phyloP scores from a whole-genome alignment of 164 flowering plant species.

The Stephania japonica region DNA sequence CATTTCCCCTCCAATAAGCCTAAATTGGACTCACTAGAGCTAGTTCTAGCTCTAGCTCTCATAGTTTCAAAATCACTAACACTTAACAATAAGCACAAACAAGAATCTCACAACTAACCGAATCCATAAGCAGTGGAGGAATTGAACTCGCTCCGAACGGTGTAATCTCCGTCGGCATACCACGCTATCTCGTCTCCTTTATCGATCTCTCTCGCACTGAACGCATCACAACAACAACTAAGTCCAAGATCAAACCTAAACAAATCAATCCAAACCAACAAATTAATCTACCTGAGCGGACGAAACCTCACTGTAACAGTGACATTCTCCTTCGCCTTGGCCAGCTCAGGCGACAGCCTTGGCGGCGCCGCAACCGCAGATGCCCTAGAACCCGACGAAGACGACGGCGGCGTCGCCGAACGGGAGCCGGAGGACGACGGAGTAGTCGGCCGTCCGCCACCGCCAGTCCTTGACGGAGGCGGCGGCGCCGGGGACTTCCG shows the following conservation, averaged over 20 bases:
- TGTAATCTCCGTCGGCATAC: slow-evolving; percentile 74
- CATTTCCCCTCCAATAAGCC: too few species aligned
- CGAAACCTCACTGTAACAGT: slow-evolving; percentile 86
- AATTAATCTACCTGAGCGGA: slow-evolving; percentile 60
- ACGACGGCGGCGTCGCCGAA: too few species aligned
- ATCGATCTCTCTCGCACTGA: slow-evolving; percentile 50
- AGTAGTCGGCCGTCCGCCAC: slow-evolving; percentile 7
- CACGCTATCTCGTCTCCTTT: slow-evolving; percentile 75
- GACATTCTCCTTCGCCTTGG: slow-evolving; percentile 66
- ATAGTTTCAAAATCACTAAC: neutral
- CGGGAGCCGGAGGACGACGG: neutral
- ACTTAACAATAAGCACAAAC: neutral
- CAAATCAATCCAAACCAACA: neutral
- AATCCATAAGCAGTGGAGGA: slow-evolving; percentile 51
- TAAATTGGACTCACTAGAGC: neutral
- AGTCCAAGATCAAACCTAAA: neutral
- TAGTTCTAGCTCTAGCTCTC: too few species aligned
- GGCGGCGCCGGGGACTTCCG: slow-evolving; percentile 28
- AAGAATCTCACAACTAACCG: slow-evolving; percentile 31
- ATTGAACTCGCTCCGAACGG: slow-evolving; percentile 64
- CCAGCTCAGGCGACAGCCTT: slow-evolving; percentile 22
- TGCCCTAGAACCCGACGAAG: slow-evolving; percentile 22
- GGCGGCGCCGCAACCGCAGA: slow-evolving; percentile 27
- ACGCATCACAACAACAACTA: neutral
- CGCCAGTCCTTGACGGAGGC: neutral